phyloP scores from a whole-genome alignment of 768 basidiomycete species.

The Grammothele lineata region DNA sequence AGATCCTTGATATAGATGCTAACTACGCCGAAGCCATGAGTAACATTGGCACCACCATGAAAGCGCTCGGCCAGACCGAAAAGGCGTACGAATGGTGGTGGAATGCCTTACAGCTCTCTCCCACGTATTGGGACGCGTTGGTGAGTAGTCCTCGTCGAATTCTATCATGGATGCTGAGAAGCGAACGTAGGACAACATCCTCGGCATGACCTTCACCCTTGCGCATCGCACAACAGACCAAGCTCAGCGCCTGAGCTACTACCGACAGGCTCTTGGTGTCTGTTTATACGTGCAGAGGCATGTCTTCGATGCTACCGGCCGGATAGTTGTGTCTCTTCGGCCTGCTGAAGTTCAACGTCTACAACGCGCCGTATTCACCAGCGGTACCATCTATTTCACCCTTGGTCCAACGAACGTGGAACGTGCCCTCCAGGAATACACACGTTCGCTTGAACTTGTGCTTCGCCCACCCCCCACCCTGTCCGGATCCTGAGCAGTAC shows the following conservation, averaged over 20 bases:
- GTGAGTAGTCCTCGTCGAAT: conserved; percentile 13
- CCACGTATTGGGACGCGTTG: conserved; percentile 32
- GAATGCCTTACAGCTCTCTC: conserved; percentile 31
- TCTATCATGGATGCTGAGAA: conserved; percentile 10
- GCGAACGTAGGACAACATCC: conserved; percentile 32
- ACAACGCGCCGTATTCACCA: conserved; percentile 42
- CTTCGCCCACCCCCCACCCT: conserved; percentile 28
- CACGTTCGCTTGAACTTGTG: conserved; percentile 39
- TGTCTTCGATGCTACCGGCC: conserved; percentile 21
- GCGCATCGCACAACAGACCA: conserved; percentile 15
- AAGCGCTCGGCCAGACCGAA: conserved; percentile 27
- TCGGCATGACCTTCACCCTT: conserved; percentile 26
- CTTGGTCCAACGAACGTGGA: conserved; percentile 26
- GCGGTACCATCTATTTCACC: conserved; percentile 32
- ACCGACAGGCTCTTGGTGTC: conserved; percentile 28
- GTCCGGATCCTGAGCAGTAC: conserved; percentile 20
- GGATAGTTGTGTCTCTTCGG: conserved; percentile 21
- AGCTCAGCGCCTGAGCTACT: conserved; percentile 10
- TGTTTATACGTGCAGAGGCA: conserved; percentile 31
- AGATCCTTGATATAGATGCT: conserved; percentile 29
- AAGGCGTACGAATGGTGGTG: conserved; percentile 38
- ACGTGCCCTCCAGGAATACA: conserved; percentile 33
- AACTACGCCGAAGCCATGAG: conserved; percentile 35
- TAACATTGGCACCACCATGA: conserved; percentile 35
- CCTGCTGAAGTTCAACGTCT: conserved; percentile 36